Base-by-base conservation (phyloP, 345 rosid species). In the Gossypium bickii region DNA sequence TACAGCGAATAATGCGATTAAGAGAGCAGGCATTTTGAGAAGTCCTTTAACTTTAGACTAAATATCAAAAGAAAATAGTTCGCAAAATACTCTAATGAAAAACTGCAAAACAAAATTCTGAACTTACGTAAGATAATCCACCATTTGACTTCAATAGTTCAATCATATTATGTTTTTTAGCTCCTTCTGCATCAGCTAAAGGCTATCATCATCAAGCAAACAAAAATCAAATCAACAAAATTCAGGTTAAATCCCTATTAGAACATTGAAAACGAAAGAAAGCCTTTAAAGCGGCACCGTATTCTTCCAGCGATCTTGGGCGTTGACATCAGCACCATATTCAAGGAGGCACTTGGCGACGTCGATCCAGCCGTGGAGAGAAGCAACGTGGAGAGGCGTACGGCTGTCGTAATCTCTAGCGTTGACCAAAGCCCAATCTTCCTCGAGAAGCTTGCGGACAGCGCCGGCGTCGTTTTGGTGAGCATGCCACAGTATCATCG, bases 231-330 rank as follows among this genome's bases (percentile, higher is more conserved):
- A 52, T 9, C 10, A 58, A 76, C 34, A 13, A 43, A 68, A 7
- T 24, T 68, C 24, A 59, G 22, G 10, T 57, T 13, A 77, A 47
- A 48, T 49, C 11, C 44, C 61, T 17, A 17, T 25, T 12, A 9
- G 15, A 55, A 2, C 20, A 43, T 13, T 3, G 16, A 10, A 55
- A 6, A 27, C 62, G 24, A 10, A 70, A 71, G 49, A 47, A 1
- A 13, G 53, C 44, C 17, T 18, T 13, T 34, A 1, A 72, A 27
- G 17, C 1, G 9, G 51, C 78, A 95, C 99, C 85, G 99, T 92
- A 73, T 95, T 95, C 85, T 92, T 95, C 99, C 99, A 95, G 68
- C 99, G 92, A 82, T 95, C 99, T 80, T 91, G 98, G 43, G 99
- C 94, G 92, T 95, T 95, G 90, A 95, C 97, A 67, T 95, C 99